Evolutionary conservation across 2,329 filamentous ascomycete species (phyloP), one percentile per base, ranked within the genome.

Genomic region (Cyclaneusma minus): DNA sequence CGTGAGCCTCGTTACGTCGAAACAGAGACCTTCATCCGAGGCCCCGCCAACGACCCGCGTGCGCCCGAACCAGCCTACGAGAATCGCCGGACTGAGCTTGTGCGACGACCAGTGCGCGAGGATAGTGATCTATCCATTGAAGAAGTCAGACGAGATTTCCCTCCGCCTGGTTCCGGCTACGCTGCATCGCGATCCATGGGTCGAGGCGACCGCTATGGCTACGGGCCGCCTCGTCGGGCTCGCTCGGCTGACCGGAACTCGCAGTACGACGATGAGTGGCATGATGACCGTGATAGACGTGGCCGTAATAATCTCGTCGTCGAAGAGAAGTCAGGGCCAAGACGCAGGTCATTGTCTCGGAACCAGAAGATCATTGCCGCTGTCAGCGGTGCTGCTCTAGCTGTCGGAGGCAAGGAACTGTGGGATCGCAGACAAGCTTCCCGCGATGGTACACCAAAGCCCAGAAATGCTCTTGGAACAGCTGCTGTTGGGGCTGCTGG

Each of bases 121-220:
- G 76, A 83, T 43, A 84, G 76, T 49, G 73, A 75, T 23, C 56
- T 76, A 14, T 74, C 74, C 3, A 54, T 91, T 45, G 85, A 93
- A 54, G 81, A 91, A 53, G 71, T 91, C 33, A 70, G 71, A 36
- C 73, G 83, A 38, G 80, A 91, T 40, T 92, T 91, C 43, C 81
- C 81, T 16, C 80, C 82, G 5, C 76, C 74, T 5, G 71, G 43
- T 9, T 35, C 31, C 7, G 36, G 29, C 25, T 43, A 43, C 18
- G 28, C 25, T 29, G 33, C 34, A 22, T 37, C 37, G 28, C 34
- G 41, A 16, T 32, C 35, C 21, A 31, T 40, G 30, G 35, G 33
- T 30, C 37, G 42, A 34, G 38, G 41, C 25, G 39, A 47, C 32
- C 41, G 43, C 33, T 49, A 47, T 37, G 44, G 40, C 34, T 49